Percentiles rank a stretch among this genome's conserved stretches.
phyloP scores from a whole-genome alignment of 2,329 filamentous ascomycete genomes.

The Magnaporthiopsis rhizophila region DNA sequence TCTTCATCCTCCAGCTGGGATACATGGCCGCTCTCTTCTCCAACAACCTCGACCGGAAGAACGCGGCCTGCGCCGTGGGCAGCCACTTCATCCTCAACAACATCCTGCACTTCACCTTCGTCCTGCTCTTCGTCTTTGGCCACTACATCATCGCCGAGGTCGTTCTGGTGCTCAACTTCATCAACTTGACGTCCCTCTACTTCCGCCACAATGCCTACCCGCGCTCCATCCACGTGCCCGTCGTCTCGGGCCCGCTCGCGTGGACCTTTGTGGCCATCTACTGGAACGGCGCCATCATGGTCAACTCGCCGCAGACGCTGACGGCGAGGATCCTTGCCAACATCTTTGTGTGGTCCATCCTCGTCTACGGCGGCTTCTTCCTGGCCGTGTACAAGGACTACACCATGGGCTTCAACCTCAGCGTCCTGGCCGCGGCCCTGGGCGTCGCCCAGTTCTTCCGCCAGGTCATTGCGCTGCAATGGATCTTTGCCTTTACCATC shows the following conservation, averaged over 20 bases:
- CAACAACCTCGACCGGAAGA: slow-evolving; percentile 51
- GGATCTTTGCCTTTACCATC: slow-evolving; percentile 86
- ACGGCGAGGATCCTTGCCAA: slow-evolving; percentile 76
- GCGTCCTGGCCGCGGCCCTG: slow-evolving; percentile 63
- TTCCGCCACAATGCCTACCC: slow-evolving; percentile 69
- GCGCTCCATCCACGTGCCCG: slow-evolving; percentile 67
- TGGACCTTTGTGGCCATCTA: slow-evolving; percentile 84
- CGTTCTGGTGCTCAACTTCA: slow-evolving; percentile 70
- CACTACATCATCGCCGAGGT: slow-evolving; percentile 71
- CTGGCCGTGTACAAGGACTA: slow-evolving; percentile 66
- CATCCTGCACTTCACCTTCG: slow-evolving; percentile 70
- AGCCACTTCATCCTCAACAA: slow-evolving; percentile 83
- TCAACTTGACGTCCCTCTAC: slow-evolving; percentile 72
- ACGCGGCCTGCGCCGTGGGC: slow-evolving; percentile 67
- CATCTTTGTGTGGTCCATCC: slow-evolving; percentile 77
- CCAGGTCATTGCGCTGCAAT: slow-evolving; percentile 72
- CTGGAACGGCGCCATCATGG: slow-evolving; percentile 80
- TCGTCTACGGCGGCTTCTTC: slow-evolving; percentile 71
- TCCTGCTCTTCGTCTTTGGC: slow-evolving; percentile 72
- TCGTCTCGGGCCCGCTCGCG: slow-evolving; percentile 68
- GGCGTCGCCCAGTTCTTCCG: slow-evolving; percentile 69
- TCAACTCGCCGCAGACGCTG: slow-evolving; percentile 57
- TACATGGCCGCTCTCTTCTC: slow-evolving; percentile 75
- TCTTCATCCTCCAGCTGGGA: slow-evolving; percentile 67
- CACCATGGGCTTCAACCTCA: slow-evolving; percentile 73